Conservation (phyloP, 768 basidiomycete genomes). For the Mycena epipterygia region DNA sequence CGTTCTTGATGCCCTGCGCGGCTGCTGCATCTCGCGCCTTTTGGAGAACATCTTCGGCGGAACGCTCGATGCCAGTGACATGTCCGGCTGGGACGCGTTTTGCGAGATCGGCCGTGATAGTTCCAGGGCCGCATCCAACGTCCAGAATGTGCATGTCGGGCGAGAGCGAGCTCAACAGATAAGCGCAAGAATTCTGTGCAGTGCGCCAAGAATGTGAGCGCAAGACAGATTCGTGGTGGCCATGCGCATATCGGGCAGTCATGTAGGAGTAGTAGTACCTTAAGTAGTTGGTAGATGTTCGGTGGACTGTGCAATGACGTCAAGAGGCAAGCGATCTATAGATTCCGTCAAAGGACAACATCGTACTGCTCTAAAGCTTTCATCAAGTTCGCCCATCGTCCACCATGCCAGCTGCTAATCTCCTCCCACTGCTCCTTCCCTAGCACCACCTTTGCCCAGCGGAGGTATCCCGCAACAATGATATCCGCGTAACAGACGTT, state of each 20-base stretch:
- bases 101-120: conserved; percentile 62
- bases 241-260: conserved; percentile 27
- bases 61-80: conserved; percentile 58
- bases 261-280: background rate
- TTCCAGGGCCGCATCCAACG: conserved; percentile 67
- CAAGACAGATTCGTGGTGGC: conserved; percentile 47
- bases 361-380: conserved; percentile 25
- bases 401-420: conserved; percentile 21
- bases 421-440: conserved; percentile 24
- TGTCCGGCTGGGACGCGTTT: conserved; percentile 53
- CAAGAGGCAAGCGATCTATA: too few relatives aligned
- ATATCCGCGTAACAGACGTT: conserved; percentile 29
- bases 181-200: conserved; percentile 56
- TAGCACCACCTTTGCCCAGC: conserved; percentile 24
- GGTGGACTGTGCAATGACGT: too few relatives aligned
- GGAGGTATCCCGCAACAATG: conserved; percentile 14
- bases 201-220: conserved; percentile 54
- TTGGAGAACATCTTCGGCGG: conserved; percentile 48
- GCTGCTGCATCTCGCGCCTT: conserved; percentile 48
- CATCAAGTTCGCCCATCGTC: conserved; percentile 25
- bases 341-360: background rate
- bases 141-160: conserved; percentile 61
- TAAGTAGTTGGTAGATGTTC: too few relatives aligned
- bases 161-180: conserved; percentile 53
- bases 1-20: conserved; percentile 48